phyloP scores from a whole-genome alignment of 352 stramenopile species.

The Globisporangium spiculum region DNA sequence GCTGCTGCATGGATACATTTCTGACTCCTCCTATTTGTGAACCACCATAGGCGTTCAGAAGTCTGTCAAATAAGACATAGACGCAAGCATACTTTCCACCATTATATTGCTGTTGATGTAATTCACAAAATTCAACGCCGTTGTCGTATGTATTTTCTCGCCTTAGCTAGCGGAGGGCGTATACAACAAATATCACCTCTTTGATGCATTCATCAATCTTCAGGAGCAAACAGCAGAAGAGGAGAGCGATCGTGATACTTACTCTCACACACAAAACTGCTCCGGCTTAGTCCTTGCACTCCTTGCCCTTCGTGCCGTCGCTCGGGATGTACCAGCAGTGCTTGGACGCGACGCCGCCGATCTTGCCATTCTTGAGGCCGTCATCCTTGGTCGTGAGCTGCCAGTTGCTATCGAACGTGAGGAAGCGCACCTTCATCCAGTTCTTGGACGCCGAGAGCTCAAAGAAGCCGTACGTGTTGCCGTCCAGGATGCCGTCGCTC shows the following conservation, averaged over 20 bases:
- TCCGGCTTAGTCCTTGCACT: conserved; percentile 19
- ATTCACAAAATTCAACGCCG: conserved; percentile 2
- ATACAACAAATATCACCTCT: not conserved
- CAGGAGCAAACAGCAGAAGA: not conserved
- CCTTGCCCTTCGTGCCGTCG: conserved; percentile 27
- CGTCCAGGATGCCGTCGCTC: conserved; percentile 23
- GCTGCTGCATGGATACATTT: conserved; percentile 3
- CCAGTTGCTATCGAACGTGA: conserved; percentile 40
- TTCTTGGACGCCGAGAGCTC: conserved; percentile 26
- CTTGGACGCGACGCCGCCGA: conserved; percentile 20
- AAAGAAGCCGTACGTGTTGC: conserved; percentile 42
- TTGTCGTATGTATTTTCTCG: conserved; percentile 6
- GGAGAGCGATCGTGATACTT: not conserved
- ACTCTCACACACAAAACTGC: conserved; percentile 9
- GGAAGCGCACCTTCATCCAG: conserved; percentile 40
- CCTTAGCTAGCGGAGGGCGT: not conserved
- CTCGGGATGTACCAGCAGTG: conserved; percentile 54
- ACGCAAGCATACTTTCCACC: not conserved
- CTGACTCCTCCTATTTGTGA: not conserved
- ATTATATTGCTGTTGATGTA: not conserved
- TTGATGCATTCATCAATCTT: not conserved
- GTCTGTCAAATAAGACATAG: no score
- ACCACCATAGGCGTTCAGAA: not conserved
- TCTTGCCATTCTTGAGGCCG: conserved; percentile 12
- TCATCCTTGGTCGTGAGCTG: conserved; percentile 28